phyloP scores from a whole-genome alignment of 495 filamentous ascomycete species.

The Aspergillus egyptiacus region DNA sequence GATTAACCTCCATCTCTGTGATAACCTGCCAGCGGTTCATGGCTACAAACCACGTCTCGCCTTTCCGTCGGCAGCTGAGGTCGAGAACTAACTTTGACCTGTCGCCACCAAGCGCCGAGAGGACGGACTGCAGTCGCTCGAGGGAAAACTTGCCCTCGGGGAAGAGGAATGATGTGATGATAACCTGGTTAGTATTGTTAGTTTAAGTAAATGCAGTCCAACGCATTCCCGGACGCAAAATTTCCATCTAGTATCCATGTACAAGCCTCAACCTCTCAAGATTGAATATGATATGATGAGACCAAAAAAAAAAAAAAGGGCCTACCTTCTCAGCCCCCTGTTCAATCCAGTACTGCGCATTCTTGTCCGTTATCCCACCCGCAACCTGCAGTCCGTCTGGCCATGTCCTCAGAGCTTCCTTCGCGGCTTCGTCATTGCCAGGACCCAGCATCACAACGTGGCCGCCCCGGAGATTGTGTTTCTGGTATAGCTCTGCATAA shows the following conservation, averaged over 20 bases:
- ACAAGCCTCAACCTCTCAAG: too few relatives aligned
- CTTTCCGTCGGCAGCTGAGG: constrained; percentile 76
- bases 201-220: too few relatives aligned
- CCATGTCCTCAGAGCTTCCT: constrained; percentile 71
- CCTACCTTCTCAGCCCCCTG: constrained; percentile 84
- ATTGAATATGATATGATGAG: not conserved
- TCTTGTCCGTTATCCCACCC: constrained; percentile 80
- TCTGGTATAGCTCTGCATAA: constrained; percentile 73
- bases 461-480: constrained; percentile 65
- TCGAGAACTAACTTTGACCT: constrained; percentile 85
- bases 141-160: constrained; percentile 75
- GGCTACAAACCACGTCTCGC: constrained; percentile 79
- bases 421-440: constrained; percentile 74
- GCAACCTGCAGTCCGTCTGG: constrained; percentile 75
- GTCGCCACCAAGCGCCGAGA: constrained; percentile 64
- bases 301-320: not conserved
- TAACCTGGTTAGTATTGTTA: constrained; percentile 75
- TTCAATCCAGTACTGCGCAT: constrained; percentile 81
- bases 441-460: constrained; percentile 96
- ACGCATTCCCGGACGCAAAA: too few relatives aligned
- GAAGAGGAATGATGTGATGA: constrained; percentile 83
- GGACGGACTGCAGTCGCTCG: constrained; percentile 61
- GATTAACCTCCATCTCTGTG: constrained; percentile 87
- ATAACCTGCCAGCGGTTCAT: constrained; percentile 99
- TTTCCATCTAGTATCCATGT: not conserved